Percentiles rank a stretch among this genome's conserved stretches.
These are phyloP conservation scores for Didymella sp. DNA, from an alignment of 2,329 filamentous ascomycete genomes.

Conservation along the genomic window DNA sequence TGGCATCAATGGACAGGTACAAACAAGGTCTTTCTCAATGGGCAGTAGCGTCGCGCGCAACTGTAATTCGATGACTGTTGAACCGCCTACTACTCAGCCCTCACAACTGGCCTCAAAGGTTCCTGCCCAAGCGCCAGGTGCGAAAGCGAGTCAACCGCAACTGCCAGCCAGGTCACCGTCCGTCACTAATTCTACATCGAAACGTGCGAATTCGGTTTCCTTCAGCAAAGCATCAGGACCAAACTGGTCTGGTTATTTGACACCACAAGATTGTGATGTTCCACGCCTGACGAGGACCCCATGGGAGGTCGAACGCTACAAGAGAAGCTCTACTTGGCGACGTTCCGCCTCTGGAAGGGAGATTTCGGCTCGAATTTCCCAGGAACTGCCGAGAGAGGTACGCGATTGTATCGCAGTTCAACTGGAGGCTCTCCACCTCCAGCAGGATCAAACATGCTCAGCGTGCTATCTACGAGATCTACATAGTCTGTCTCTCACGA, in stretches of 20 bases:
- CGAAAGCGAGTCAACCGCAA: background rate
- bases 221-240: constrained; percentile 7
- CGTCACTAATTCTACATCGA: background rate
- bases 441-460: constrained; percentile 52
- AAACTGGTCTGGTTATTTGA: background rate
- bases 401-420: constrained; percentile 63
- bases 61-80: background rate
- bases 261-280: constrained; percentile 18
- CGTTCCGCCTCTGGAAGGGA: constrained; percentile 23
- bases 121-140: background rate
- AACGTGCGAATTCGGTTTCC: background rate
- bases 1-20: background rate
- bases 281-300: constrained; percentile 45
- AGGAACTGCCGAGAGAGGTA: constrained; percentile 60
- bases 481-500: constrained; percentile 60
- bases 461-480: constrained; percentile 64
- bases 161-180: background rate
- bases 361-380: constrained; percentile 49
- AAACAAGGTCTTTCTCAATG: background rate
- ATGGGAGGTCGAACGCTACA: constrained; percentile 49
- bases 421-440: constrained; percentile 55
- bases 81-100: background rate
- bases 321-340: constrained; percentile 43
- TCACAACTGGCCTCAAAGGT: background rate
- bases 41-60: background rate